phyloP scores from a whole-genome alignment of 768 basidiomycete genomes.

The Boletus rex-veris region DNA sequence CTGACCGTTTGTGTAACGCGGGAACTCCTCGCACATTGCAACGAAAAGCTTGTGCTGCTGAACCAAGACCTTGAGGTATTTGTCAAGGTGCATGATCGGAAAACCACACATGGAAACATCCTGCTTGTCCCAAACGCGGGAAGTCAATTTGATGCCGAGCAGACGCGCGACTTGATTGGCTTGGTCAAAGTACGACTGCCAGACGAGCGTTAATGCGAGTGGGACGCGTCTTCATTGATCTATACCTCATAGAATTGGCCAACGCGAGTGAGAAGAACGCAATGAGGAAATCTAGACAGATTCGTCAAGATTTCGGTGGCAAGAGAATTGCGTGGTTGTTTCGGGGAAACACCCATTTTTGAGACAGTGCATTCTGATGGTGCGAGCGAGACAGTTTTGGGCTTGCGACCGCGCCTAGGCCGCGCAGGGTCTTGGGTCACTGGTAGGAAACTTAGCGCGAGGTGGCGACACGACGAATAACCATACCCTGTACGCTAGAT shows the following conservation, averaged over 20 bases:
- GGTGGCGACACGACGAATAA: not conserved
- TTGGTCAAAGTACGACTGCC: conserved; percentile 92
- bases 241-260: conserved; percentile 94
- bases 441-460: not conserved
- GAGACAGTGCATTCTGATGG: not conserved
- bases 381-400: not conserved
- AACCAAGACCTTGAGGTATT: conserved; percentile 81
- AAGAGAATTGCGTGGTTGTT: conserved; percentile 46
- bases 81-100: conserved; percentile 79
- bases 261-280: conserved; percentile 85
- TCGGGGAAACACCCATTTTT: conserved; percentile 3
- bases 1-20: conserved; percentile 43
- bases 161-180: conserved; percentile 72
- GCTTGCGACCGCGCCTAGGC: conserved; percentile 19
- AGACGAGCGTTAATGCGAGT: conserved; percentile 3
- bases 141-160: conserved; percentile 80
- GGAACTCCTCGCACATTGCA: conserved; percentile 92
- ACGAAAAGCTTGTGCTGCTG: conserved; percentile 82
- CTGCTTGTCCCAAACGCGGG: conserved; percentile 66
- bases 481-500: conserved; percentile 5
- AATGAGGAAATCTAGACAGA: conserved; percentile 75
- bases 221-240: not conserved
- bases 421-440: conserved; percentile 1
- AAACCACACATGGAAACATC: conserved; percentile 88
- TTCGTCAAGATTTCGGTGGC: conserved; percentile 72